These are phyloP conservation scores for Volvariella surrecta DNA, from an alignment of 1,284 basidiomycete species.

Conservation along the genomic window DNA sequence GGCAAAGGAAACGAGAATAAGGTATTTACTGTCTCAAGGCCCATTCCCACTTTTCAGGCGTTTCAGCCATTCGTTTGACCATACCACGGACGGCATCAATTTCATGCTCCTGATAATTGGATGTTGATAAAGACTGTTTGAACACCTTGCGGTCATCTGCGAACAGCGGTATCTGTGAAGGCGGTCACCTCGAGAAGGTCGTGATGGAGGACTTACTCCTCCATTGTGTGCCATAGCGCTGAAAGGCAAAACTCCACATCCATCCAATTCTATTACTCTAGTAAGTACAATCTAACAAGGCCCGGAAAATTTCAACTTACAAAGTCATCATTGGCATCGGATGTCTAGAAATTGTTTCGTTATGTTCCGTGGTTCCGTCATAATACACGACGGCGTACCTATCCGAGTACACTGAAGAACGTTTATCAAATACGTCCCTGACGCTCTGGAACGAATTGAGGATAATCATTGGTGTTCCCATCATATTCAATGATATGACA, in stretches of 20 bases:
- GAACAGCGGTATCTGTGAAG: too few relatives aligned
- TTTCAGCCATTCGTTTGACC: neutral
- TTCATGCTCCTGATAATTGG: neutral
- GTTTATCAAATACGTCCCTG: conserved; percentile 13
- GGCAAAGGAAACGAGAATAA: too few relatives aligned
- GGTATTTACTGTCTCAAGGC: too few relatives aligned
- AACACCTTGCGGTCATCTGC: neutral
- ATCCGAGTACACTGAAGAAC: conserved; percentile 14
- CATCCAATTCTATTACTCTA: conserved; percentile 8
- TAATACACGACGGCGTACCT: conserved; percentile 2
- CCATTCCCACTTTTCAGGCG: too few relatives aligned
- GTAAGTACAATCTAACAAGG: neutral
- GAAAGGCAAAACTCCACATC: neutral
- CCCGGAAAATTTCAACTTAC: conserved; percentile 7
- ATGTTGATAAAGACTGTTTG: neutral
- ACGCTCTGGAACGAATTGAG: conserved; percentile 9
- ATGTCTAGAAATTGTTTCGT: neutral
- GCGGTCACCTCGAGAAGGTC: neutral
- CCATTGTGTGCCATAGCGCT: conserved; percentile 2
- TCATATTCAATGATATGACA: conserved; percentile 11
- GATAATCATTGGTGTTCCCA: conserved; percentile 9
- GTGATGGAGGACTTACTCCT: neutral
- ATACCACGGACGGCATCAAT: neutral
- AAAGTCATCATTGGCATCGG: conserved; percentile 11
- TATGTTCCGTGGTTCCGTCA: neutral